Evolutionary conservation across 805 yeast species (phyloP), one percentile per base, ranked within the genome.

Genomic region (Candida dendrica): DNA sequence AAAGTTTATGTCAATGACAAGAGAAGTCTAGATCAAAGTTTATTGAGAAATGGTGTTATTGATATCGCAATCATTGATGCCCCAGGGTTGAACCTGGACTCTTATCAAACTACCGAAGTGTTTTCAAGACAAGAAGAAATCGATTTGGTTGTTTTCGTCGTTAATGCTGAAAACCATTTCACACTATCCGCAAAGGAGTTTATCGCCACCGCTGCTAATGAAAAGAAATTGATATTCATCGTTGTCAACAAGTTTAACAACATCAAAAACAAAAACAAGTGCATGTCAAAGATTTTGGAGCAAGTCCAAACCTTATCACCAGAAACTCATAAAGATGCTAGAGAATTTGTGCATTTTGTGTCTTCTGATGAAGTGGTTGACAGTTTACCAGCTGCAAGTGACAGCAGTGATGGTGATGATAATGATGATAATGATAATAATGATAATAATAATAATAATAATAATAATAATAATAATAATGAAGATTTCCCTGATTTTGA

Each of bases 61-160:
- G 97, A 93, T 56, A 89, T 93, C 43, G 79, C 90, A 19, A 69
- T 93, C 46, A 93, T 93, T 41, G 99, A 93, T 65, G 97, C 98
- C 0, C 99, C 99, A 0, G 99, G 99, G 0, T 70, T 93, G 43
- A 93, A 93, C 59, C 73, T 89, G 72, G 97, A 91, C 55, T 85
- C 93, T 4, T 84, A 83, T 52, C 96, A 88, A 59, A 93, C 99
- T 0, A 86, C 96, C 2, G 95, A 91, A 56, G 89, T 93, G 1
- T 90, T 91, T 59, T 84, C 96, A 2, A 77, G 97, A 46, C 98
- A 93, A 65, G 98, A 93, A 56, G 98, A 93, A 56, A 93, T 93
- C 47, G 99, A 93, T 60, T 71, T 93, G 49, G 96, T 93, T 3
- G 91, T 93, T 1, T 95, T 93, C 67, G 98, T 95, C 2, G 96